Conservation (phyloP, 2,329 filamentous ascomycete species). For the Myriosclerotinia scirpicola region DNA sequence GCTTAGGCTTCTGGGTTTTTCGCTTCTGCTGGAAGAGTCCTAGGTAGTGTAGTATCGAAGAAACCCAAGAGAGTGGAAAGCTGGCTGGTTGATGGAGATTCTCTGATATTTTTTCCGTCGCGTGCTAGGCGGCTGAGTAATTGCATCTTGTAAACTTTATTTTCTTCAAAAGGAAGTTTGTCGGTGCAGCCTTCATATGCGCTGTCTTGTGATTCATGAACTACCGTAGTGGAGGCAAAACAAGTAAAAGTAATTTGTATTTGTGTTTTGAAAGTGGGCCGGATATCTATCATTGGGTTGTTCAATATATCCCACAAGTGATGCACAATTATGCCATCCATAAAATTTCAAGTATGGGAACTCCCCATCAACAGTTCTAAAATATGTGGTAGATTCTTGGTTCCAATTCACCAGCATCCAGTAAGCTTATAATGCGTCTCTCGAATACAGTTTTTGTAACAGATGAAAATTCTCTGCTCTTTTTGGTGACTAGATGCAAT, state of each 20-base stretch:
- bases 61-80: neutral
- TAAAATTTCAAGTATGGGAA: slow-evolving; percentile 3
- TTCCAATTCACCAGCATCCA: neutral
- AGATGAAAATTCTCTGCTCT: neutral
- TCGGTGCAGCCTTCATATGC: neutral
- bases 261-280: neutral
- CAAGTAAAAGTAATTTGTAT: neutral
- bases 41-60: neutral
- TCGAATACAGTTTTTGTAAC: neutral
- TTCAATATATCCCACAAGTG: neutral
- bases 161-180: neutral
- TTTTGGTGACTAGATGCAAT: neutral
- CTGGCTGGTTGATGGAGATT: neutral
- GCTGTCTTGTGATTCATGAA: neutral
- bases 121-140: neutral
- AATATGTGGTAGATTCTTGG: neutral
- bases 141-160: neutral
- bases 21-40: neutral
- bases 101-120: neutral
- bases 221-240: neutral
- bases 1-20: neutral
- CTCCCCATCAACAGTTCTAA: neutral
- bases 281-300: neutral
- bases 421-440: slow-evolving; percentile 4
- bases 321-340: slow-evolving; percentile 3